phyloP scores from a whole-genome alignment of 805 yeast genomes.

The Starmerella riodocensis region DNA sequence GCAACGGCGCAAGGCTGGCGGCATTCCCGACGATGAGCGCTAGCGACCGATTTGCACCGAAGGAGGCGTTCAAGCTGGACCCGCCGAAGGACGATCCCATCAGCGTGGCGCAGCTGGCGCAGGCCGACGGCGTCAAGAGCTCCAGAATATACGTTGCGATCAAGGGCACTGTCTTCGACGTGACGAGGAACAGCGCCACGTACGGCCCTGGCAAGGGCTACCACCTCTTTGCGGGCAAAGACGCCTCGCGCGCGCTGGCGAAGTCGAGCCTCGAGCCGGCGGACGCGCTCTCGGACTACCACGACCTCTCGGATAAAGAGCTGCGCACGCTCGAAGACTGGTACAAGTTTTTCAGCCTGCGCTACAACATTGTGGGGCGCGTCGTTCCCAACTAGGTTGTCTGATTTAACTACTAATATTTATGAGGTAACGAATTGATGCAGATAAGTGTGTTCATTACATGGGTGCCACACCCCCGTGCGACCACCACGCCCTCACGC shows the following conservation, averaged over 20 bases:
- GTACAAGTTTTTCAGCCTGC: conserved; percentile 48
- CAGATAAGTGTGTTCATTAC: neutral
- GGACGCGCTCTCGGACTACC: conserved; percentile 33
- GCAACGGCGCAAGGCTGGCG: no score
- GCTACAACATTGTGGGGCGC: conserved; percentile 36
- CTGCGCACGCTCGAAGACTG: conserved; percentile 55
- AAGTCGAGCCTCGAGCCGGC: conserved; percentile 46
- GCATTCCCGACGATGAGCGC: conserved; percentile 18
- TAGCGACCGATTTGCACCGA: conserved; percentile 38
- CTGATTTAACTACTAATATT: neutral
- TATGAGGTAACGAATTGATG: neutral
- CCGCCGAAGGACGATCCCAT: conserved; percentile 39
- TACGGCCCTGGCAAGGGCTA: conserved; percentile 72
- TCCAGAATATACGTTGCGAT: conserved; percentile 56
- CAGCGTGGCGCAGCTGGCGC: conserved; percentile 32
- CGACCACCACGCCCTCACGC: no score
- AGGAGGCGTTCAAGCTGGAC: conserved; percentile 38
- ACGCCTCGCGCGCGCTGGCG: conserved; percentile 65
- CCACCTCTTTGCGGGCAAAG: conserved; percentile 60
- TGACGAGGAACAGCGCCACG: conserved; percentile 46
- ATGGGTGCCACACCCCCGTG: neutral
- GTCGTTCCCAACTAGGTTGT: neutral
- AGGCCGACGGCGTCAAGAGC: conserved; percentile 34
- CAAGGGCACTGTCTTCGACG: conserved; percentile 69
- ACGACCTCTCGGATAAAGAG: conserved; percentile 46